These are phyloP conservation scores for Colletotrichum scovillei DNA, from an alignment of 2,329 filamentous ascomycete genomes.

Conservation along the genomic window DNA sequence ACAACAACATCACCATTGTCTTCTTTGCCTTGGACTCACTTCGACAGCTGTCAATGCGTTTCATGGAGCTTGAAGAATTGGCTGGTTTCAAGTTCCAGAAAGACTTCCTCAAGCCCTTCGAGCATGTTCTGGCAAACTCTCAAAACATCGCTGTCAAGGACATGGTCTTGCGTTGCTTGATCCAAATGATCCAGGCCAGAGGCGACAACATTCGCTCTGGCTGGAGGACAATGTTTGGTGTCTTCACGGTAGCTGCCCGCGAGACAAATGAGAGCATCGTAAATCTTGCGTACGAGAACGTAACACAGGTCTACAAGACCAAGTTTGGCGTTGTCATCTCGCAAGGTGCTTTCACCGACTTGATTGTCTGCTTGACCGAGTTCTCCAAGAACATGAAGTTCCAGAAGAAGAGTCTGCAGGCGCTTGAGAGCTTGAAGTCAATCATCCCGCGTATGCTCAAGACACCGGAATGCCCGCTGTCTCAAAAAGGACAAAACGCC, in stretches of 20 bases:
- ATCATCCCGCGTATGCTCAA: conserved; percentile 95
- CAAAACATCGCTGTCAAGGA: conserved; percentile 94
- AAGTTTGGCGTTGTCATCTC: conserved; percentile 96
- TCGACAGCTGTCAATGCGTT: conserved; percentile 96
- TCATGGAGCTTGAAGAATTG: conserved; percentile 97
- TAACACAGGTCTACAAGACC: conserved; percentile 94
- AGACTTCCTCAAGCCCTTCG: conserved; percentile 97
- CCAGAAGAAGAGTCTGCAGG: conserved; percentile 97
- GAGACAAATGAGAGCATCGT: conserved; percentile 97
- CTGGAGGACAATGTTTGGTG: conserved; percentile 99
- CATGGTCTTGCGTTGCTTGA: conserved; percentile 93
- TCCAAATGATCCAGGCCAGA: conserved; percentile 98
- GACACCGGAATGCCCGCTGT: conserved; percentile 94
- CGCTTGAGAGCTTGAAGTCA: conserved; percentile 93
- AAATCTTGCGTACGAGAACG: conserved; percentile 96
- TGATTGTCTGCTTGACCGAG: conserved; percentile 95
- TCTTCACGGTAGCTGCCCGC: conserved; percentile 94
- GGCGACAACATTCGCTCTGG: conserved; percentile 97
- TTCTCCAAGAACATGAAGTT: conserved; percentile 99
- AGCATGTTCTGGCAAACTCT: conserved; percentile 96
- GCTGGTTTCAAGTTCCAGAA: conserved; percentile 99
- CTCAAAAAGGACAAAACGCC: conserved; percentile 63
- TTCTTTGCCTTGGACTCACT: conserved; percentile 97
- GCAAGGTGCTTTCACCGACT: conserved; percentile 95
- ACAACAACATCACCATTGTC: conserved; percentile 95